Percentiles rank a stretch among this genome's conserved stretches.
Conservation (phyloP, 1,284 basidiomycete species). For the Ustilago loliicola region DNA sequence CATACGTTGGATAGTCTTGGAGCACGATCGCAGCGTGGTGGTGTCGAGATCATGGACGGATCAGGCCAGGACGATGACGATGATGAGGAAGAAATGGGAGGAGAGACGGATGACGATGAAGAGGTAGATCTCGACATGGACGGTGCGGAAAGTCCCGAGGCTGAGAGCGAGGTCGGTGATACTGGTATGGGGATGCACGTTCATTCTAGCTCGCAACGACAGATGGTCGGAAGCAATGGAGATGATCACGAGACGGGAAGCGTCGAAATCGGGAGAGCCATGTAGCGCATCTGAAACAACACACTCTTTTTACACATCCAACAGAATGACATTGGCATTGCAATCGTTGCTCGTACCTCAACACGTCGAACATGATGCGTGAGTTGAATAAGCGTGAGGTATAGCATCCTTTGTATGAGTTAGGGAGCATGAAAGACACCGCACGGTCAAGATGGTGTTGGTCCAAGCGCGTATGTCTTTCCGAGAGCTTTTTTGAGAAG, state of each 20-base stretch:
- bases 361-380: neutral
- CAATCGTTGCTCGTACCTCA: neutral
- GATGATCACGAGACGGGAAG: conserved; percentile 1
- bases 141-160: conserved; percentile 10
- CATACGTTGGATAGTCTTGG: conserved; percentile 24
- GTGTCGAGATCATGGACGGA: conserved; percentile 13
- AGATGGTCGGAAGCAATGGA: neutral
- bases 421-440: neutral
- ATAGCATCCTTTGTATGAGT: neutral
- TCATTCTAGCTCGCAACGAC: neutral
- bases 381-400: too few species aligned
- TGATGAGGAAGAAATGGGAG: conserved; percentile 17
- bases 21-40: conserved; percentile 8
- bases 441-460: neutral
- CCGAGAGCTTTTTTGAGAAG: neutral
- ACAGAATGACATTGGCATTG: neutral
- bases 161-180: conserved; percentile 17
- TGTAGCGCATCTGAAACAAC: conserved; percentile 1
- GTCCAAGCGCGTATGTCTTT: conserved; percentile 10
- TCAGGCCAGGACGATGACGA: conserved; percentile 37
- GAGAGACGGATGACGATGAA: conserved; percentile 14
- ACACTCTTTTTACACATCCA: neutral
- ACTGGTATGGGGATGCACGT: conserved; percentile 9
- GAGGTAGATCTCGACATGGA: conserved; percentile 16
- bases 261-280: conserved; percentile 23